A percentile compares a stretch with the other conserved stretches of the same genome.
phyloP scores from a whole-genome alignment of 192 early-diverging fungal species.

The Entomortierella beljakovae region DNA sequence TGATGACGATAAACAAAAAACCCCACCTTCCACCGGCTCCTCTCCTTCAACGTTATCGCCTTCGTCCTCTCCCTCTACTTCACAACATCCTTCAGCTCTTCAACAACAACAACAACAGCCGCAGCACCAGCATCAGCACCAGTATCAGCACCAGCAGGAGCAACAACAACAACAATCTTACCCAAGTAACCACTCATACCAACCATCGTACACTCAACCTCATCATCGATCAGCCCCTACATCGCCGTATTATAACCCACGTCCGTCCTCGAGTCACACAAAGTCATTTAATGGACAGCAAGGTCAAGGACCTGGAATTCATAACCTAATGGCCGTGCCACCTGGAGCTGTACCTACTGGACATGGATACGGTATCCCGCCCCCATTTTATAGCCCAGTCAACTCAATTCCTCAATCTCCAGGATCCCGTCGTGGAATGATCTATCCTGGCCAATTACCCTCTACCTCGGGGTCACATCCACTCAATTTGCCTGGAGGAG shows the following conservation, averaged over 20 bases:
- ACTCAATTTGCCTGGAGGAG: background rate
- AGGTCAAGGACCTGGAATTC: constrained; percentile 27
- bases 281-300: constrained; percentile 27
- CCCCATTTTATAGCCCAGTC: constrained; percentile 1
- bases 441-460: constrained; percentile 2
- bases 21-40: too few relatives aligned
- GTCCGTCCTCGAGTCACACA: constrained; percentile 6
- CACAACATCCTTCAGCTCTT: background rate
- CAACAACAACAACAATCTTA: too few relatives aligned
- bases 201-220: constrained; percentile 10
- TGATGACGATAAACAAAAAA: too few relatives aligned
- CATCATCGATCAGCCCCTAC: constrained; percentile 12
- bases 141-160: too few relatives aligned
- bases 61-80: background rate
- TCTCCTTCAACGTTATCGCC: background rate
- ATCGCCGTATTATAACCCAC: constrained; percentile 24
- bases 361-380: constrained; percentile 7
- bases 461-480: constrained; percentile 15
- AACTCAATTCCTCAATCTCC: constrained; percentile 1
- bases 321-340: constrained; percentile 2
- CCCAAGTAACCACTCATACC: constrained; percentile 1
- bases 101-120: constrained; percentile 11
- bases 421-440: constrained; percentile 16
- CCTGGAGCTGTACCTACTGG: constrained; percentile 5
- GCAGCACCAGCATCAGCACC: background rate